Evolutionary conservation across 2,329 filamentous ascomycete genomes (phyloP).

Genomic region (Aspergillus thermomutatus): DNA sequence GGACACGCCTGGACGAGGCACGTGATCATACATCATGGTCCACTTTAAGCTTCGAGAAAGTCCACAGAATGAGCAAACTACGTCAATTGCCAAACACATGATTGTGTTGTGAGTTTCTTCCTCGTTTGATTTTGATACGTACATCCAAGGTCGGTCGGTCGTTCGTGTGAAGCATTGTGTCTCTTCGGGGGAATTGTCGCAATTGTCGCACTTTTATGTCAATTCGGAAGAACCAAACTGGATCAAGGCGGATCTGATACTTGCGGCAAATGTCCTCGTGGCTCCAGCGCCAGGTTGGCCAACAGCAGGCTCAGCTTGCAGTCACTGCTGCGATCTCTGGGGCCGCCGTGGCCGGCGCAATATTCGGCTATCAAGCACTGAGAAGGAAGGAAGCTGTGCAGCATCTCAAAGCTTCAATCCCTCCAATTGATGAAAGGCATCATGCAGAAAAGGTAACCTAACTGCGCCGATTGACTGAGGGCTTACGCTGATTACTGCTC

Average conservation of each 20-base stretch:
- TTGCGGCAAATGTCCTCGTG: slow-evolving; percentile 40
- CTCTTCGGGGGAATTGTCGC: background rate
- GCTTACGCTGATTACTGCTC: slow-evolving; percentile 31
- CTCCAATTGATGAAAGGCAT: slow-evolving; percentile 51
- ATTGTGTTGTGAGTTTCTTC: background rate
- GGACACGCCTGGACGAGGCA: background rate
- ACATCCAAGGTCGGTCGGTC: background rate
- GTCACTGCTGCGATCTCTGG: slow-evolving; percentile 43
- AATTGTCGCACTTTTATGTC: background rate
- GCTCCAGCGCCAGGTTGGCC: slow-evolving; percentile 41
- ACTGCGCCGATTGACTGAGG: background rate
- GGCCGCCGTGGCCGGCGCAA: slow-evolving; percentile 47
- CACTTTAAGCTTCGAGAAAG: background rate
- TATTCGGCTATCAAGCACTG: slow-evolving; percentile 56
- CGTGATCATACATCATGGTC: background rate
- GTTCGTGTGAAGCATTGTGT: background rate
- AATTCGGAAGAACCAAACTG: background rate
- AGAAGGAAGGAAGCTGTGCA: slow-evolving; percentile 54
- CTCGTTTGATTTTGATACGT: background rate
- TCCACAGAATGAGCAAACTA: background rate
- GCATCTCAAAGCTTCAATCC: slow-evolving; percentile 61
- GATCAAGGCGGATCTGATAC: slow-evolving; percentile 5
- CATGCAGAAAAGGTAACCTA: slow-evolving; percentile 47
- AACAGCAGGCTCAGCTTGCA: slow-evolving; percentile 42
- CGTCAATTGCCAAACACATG: background rate